Evolutionary conservation across 2,329 filamentous ascomycete species (phyloP).

Genomic region (Ophioceras dolichostomum): DNA sequence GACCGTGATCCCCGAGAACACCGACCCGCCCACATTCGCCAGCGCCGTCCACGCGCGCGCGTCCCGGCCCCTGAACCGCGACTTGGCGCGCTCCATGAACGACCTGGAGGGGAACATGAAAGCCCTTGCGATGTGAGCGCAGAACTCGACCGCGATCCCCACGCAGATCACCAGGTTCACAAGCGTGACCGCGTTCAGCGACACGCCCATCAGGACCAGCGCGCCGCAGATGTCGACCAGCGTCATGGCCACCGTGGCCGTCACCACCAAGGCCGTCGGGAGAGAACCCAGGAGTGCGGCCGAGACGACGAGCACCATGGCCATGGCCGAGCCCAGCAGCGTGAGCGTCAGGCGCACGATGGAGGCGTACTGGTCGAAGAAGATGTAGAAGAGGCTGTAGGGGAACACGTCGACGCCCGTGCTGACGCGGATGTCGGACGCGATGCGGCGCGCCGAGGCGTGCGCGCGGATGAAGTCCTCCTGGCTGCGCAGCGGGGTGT

Average conservation of each 20-base stretch:
- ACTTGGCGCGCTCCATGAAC: constrained; percentile 70
- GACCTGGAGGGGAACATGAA: constrained; percentile 85
- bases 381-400: constrained; percentile 96
- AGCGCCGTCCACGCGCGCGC: constrained; percentile 85
- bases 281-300: constrained; percentile 74
- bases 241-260: constrained; percentile 82
- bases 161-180: constrained; percentile 97
- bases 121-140: constrained; percentile 87
- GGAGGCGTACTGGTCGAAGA: constrained; percentile 91
- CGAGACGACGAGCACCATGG: constrained; percentile 73
- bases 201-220: constrained; percentile 82
- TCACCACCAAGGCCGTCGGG: constrained; percentile 70
- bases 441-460: constrained; percentile 76
- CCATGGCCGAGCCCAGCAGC: constrained; percentile 71
- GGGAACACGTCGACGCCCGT: constrained; percentile 82
- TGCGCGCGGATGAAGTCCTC: constrained; percentile 90
- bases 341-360: constrained; percentile 72
- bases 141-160: constrained; percentile 94
- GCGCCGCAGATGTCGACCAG: constrained; percentile 88
- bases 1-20: constrained; percentile 91
- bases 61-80: constrained; percentile 68
- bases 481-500: constrained; percentile 78
- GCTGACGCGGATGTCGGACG: constrained; percentile 56
- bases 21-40: constrained; percentile 87
- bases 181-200: constrained; percentile 85